Evolutionary conservation across 2,329 filamentous ascomycete species (phyloP), one percentile per base, ranked within the genome.

Genomic region (Fusarium chuoi): DNA sequence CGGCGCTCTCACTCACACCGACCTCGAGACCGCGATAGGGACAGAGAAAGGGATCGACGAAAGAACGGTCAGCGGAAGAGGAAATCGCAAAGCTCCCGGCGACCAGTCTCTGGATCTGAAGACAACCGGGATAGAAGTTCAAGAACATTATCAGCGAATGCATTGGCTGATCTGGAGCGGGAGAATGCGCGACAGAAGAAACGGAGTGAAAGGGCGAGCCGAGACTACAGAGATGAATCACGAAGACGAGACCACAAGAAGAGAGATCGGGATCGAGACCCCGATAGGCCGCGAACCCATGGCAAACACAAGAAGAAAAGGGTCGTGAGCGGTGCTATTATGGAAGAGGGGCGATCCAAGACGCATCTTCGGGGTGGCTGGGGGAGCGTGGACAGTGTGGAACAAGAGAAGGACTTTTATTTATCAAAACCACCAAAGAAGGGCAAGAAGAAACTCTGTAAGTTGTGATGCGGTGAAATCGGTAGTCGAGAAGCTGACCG

Each of bases 251-350:
- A 55, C 11, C 71, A 74, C 28, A 69, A 70, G 61, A 70, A 62
- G 44, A 68, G 68, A 35, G 75, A 77, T 24, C 70, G 76, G 52
- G 65, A 77, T 26, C 71, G 77, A 46, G 67, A 78, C 48, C 72
- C 71, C 11, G 77, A 74, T 36, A 75, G 62, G 55, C 80, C 83
- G 17, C 80, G 82, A 45, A 84, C 75, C 70, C 81, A 80, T 20
- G 79, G 78, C 59, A 82, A 83, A 56, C 81, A 81, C 46, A 87
- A 86, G 73, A 89, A 90, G 78, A 87, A 86, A 64, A 85, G 92
- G 69, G 85, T 93, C n/a, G 91, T 92, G 26, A 94, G 92, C 71
- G 92, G 92, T 26, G 90, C 91, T 0, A 83, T 92, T 24, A 84
- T 93, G 75, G 92, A 94, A 78, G 92, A 94, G 79, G 92, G 92